Base-by-base conservation (phyloP, 73 alveolate genomes). In the Paramecium biaurelia region DNA sequence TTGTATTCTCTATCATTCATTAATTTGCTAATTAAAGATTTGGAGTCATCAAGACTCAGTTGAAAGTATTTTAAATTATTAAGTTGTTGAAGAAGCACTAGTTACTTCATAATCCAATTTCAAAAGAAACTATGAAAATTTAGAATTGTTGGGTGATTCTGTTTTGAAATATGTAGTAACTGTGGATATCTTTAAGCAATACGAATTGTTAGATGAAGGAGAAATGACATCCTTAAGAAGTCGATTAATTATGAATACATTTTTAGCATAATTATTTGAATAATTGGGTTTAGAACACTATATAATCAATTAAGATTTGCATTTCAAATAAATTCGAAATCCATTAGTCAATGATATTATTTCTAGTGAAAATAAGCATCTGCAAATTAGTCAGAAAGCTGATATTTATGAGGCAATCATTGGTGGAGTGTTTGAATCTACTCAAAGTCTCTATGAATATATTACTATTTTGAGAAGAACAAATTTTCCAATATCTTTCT, bases 131-230 rank as follows among this genome's bases (percentile, higher is more conserved):
- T 79, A 79, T 79, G 90, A 79, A 79, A 79, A 79, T 79, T 45
- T 79, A 79, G 90, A 79, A 79, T 14, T 79, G 15, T 34, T 79
- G 18, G 90, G 90, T n/a, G 90, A 79, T 79, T 20, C 76, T 43
- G 72, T 79, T 20, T 43, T 79, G 28, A 79, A 79, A 79, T 79
- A 43, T 79, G 74, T 79, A 0, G 90, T 79, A 47, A 79, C 76
- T 12, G 70, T 26, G 15, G 45, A 79, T 43, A 21, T 79, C 18
- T 79, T 43, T 43, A 42, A 14, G 9, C 5, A 79, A 21, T 47
- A 18, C 23, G 76, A 47, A 79, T 14, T 14, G 2, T 24, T 43
- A 24, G 90, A 79, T 45, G 90, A 79, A 47, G 74, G 76, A 41
- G 45, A 43, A 79, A 43, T 79, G 74, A 79, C 90, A 42, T 43